Evolutionary conservation across 108 stramenopile genomes (phyloP), one percentile per base, ranked within the genome.

Genomic region (Aurantiochytrium sp.): DNA sequence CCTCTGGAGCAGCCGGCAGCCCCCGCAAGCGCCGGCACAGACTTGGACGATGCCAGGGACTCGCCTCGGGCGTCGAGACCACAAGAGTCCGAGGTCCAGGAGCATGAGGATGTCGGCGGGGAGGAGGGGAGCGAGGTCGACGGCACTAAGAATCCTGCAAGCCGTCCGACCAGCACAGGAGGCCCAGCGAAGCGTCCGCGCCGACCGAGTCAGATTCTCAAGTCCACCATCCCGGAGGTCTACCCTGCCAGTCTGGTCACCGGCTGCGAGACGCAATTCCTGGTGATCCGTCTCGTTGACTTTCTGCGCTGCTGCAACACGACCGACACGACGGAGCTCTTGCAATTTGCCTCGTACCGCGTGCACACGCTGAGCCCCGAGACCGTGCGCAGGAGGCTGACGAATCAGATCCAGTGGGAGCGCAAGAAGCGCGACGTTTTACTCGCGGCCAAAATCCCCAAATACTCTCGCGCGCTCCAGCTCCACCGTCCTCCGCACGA

Each of bases 371-470:
- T 81, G 45, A 6, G 12, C 1, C 2, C 12, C 21, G 19, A 48
- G 27, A 48, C 45, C 12, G 45, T 81, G n/a, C 73, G 39, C 15
- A 24, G 12, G 27, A 81, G 30, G 32, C 45, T 81, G 10, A 21
- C 30, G 21, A 81, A 81, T 81, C 73, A 81, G 73, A 81, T 81
- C 39, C 39, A 42, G 6, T 81, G 73, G 73, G 73, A 81, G 45
- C 12, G 45, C 15, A 24, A 81, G 45, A 81, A 81, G 24, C 73
- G 45, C 1, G 19, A 27, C 12, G 42, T 81, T 12, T n/a, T 81
- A 12, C 73, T 48, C n/a, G 39, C 21, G 6, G 45, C 45, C 24
- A 81, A 81, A 41, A 41, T 81, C 24, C 73, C 73, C 1, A 81
- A 81, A 81, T 81, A 65, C 3, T 30, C 34, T 24, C 32, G 32